Evolutionary conservation across 2,329 filamentous ascomycete species (phyloP).

Genomic region (Alternaria atra): DNA sequence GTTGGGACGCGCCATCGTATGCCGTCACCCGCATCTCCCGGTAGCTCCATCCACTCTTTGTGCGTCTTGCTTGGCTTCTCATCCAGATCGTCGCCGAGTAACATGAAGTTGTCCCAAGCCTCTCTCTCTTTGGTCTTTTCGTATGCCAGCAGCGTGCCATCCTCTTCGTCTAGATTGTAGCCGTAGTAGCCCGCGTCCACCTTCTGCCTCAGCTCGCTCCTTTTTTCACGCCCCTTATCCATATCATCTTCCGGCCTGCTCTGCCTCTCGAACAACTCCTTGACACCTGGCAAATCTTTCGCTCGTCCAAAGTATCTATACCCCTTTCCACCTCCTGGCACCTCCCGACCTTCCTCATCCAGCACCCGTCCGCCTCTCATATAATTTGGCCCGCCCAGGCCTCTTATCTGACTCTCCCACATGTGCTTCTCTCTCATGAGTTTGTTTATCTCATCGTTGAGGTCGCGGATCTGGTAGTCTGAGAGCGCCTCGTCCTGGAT

Average conservation of each 20-base stretch:
- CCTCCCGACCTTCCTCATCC: constrained; percentile 65
- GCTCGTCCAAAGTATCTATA: constrained; percentile 89
- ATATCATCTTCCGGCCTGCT: constrained; percentile 54
- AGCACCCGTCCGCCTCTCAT: constrained; percentile 72
- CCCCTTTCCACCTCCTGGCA: constrained; percentile 78
- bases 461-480: constrained; percentile 95
- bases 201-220: constrained; percentile 74
- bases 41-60: constrained; percentile 78
- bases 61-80: constrained; percentile 38
- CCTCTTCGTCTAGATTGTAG: constrained; percentile 91
- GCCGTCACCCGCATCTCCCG: constrained; percentile 87
- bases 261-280: constrained; percentile 71
- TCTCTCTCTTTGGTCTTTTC: constrained; percentile 86
- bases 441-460: constrained; percentile 99
- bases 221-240: constrained; percentile 71
- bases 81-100: constrained; percentile 59
- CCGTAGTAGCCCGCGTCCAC: constrained; percentile 97
- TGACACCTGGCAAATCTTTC: constrained; percentile 89
- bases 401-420: constrained; percentile 97
- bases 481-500: constrained; percentile 92
- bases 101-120: constrained; percentile 74
- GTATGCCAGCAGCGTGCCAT: constrained; percentile 79
- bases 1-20: constrained; percentile 83
- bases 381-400: constrained; percentile 96
- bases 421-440: constrained; percentile 98